Percentiles rank a stretch among this genome's conserved stretches.
Conservation (phyloP, 805 yeast species). For the Ogataea neopini region DNA sequence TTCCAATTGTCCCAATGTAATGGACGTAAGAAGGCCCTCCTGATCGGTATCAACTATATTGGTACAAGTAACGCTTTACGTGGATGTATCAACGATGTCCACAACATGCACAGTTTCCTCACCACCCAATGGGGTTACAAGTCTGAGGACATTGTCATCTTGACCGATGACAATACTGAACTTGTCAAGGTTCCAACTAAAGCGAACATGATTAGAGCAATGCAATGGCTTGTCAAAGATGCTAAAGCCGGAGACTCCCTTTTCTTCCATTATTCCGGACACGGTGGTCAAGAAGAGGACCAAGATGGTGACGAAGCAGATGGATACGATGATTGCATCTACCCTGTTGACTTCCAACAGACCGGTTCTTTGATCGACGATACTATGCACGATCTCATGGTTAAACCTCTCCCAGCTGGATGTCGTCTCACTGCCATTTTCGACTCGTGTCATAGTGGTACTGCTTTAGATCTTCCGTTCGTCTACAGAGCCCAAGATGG, state of each 20-base stretch:
- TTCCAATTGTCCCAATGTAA: slow-evolving; percentile 66
- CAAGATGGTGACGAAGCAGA: slow-evolving; percentile 40
- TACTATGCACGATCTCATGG: slow-evolving; percentile 69
- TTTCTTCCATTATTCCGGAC: slow-evolving; percentile 85
- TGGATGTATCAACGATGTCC: slow-evolving; percentile 82
- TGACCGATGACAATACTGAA: slow-evolving; percentile 57
- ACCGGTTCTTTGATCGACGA: slow-evolving; percentile 76
- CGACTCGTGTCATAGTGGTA: slow-evolving; percentile 87
- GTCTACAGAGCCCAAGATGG: slow-evolving; percentile 77
- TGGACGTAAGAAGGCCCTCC: slow-evolving; percentile 71
- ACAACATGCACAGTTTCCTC: slow-evolving; percentile 45
- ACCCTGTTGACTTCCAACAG: slow-evolving; percentile 50
- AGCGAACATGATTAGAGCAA: slow-evolving; percentile 71
- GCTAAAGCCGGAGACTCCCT: slow-evolving; percentile 78
- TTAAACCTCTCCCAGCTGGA: slow-evolving; percentile 67
- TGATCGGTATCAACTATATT: slow-evolving; percentile 77
- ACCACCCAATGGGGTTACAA: slow-evolving; percentile 46
- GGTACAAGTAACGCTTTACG: slow-evolving; percentile 61
- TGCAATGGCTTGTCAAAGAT: slow-evolving; percentile 76
- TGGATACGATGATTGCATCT: slow-evolving; percentile 40
- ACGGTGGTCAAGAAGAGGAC: slow-evolving; percentile 77
- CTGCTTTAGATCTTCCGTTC: slow-evolving; percentile 78
- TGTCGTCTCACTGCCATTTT: slow-evolving; percentile 76
- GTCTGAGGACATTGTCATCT: slow-evolving; percentile 56
- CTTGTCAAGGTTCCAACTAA: slow-evolving; percentile 57